Evolutionary conservation across 768 basidiomycete species (phyloP), one percentile per base, ranked within the genome.

Genomic region (Psilocybe sp.): DNA sequence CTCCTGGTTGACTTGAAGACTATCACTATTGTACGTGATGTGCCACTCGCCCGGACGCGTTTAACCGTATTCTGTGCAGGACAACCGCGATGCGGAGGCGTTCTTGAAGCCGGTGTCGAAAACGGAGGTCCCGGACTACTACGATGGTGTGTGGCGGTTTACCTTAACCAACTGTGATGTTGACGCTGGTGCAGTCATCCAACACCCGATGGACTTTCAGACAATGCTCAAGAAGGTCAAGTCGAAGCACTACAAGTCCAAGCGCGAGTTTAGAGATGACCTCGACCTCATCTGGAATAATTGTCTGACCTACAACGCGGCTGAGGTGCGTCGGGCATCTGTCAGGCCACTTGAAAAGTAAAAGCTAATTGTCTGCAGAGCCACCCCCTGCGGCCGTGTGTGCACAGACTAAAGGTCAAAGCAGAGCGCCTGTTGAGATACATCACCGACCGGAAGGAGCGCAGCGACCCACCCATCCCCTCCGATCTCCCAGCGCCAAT

Each of bases 261-360:
- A 98, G 71, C 77, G 83, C 55, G 90, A 95, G 60, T 98, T 99
- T 69, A 87, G 87, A 55, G 87, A 90, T 51, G 97, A 99, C 70
- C 74, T 99, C 38, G 91, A 96, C 57, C 81, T 98, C 53, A 98
- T 99, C 57, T 99, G 97, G 97, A 83, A 84, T 40, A 99, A 98
- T 57, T 98, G 96, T 68, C 80, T 87, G 55, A 84, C 79, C 5
- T 98, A 98, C 67, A 99, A 99, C 66, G 86, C 90, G 14, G 79
- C 85, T 10, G 89, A 93, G 74, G 95, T 92, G 58, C 52, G 87
- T 77, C n/a, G 13, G 38, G 12, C 34, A 32, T 39, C 34, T 43
- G 33, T 11, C 40, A 40, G 40, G 18, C 14, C 19, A 19, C 47
- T 28, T 34, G 35, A 54, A 23, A 47, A 19, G 20, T 38, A 13